Evolutionary conservation across 306 rosid species (phyloP).

Genomic region (Pueraria montana): DNA sequence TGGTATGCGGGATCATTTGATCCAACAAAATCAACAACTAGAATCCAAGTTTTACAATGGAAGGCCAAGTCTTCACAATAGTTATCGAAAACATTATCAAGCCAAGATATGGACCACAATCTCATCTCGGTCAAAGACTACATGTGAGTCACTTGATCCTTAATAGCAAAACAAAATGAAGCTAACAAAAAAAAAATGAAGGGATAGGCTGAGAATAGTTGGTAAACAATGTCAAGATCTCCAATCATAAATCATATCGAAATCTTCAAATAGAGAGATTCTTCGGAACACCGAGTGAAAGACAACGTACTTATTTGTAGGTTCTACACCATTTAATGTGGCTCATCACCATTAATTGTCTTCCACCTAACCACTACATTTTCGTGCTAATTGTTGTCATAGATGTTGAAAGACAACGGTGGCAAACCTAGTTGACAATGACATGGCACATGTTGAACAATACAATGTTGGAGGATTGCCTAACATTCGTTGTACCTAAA

Average conservation of each 20-base stretch:
- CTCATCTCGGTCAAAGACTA: not conserved
- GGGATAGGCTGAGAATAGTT: not conserved
- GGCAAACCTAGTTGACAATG: constrained; percentile 7
- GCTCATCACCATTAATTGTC: not conserved
- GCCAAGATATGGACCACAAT: not conserved
- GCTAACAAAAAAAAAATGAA: not conserved
- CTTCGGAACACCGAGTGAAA: not conserved
- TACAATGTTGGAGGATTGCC: not conserved
- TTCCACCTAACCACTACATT: constrained; percentile 10
- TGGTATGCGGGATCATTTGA: not conserved
- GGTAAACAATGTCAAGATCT: constrained; percentile 4
- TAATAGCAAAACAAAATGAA: not conserved
- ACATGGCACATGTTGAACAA: constrained; percentile 5
- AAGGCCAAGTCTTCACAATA: not conserved
- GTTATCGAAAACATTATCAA: not conserved
- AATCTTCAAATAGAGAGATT: constrained; percentile 10
- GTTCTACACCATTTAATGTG: not conserved
- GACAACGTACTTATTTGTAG: not conserved
- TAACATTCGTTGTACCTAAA: not conserved
- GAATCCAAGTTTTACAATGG: too few relatives aligned
- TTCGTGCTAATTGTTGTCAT: not conserved
- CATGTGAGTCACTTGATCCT: not conserved
- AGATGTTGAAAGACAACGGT: not conserved
- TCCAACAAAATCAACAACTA: not conserved
- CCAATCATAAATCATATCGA: constrained; percentile 3